Evolutionary conservation across 83 land plant genomes (phyloP), one percentile per base, ranked within the genome.

Genomic region (Picea abies): DNA sequence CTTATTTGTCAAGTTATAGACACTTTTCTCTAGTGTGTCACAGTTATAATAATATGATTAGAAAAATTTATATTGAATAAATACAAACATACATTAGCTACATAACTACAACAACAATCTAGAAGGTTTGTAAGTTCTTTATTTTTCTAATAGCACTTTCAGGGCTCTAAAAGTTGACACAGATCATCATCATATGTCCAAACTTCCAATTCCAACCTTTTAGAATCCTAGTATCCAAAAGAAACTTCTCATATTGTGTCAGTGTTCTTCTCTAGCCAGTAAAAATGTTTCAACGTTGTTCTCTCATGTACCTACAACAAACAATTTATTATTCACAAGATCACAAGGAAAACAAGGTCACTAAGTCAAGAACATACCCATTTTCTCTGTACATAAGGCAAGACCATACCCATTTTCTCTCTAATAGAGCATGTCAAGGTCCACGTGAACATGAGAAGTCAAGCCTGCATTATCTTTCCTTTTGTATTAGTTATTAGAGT

Each of bases 191-290:
- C 79, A 81, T 88, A 90, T 2, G 92, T 83, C 35, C 94, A 89
- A 4, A 90, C 90, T 82, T 97, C 94, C 22, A 86, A 76, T 73
- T 89, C 94, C n/a, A 97, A 84, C 86, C 93, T 97, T 89, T 90
- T 91, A 62, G 96, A 83, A 81, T 97, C 97, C 67, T 88, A 90
- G 76, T 92, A 96, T 10, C 91, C 97, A 82, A 97, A 96, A 32
- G 98, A 95, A 76, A 98, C 99, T 83, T 97, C 97, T 26, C 99
- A 85, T 83, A 97, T 77, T 4, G 93, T 95, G 84, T 97, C 98
- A 3, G 99, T 97, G 83, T 93, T 97, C 75, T 88, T 87, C 86
- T 97, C 98, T 52, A 98, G 98, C 97, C 98, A 95, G 41, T 96
- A 91, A 80, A 97, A 97, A 87, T 97, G 98, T 80, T 97, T 97